phyloP scores from a whole-genome alignment of 495 filamentous ascomycete species.

The Friedmanniomyces endolithicus region DNA sequence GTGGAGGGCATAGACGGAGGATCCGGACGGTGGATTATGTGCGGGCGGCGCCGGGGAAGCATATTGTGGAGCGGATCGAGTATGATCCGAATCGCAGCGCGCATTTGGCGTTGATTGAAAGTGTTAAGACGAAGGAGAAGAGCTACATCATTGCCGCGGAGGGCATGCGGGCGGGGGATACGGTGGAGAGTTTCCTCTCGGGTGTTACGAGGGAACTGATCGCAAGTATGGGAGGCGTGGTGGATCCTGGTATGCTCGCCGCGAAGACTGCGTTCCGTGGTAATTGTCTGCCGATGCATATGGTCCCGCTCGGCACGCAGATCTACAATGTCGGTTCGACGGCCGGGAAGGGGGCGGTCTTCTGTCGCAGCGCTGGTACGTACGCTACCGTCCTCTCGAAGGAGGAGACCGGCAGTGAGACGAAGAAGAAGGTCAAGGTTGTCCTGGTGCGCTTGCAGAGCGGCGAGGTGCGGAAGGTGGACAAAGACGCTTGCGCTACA shows the following conservation, averaged over 20 bases:
- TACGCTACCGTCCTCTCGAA: slow-evolving; percentile 77
- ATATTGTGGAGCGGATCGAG: slow-evolving; percentile 85
- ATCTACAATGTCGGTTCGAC: slow-evolving; percentile 80
- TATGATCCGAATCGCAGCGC: slow-evolving; percentile 87
- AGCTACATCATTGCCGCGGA: slow-evolving; percentile 89
- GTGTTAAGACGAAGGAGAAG: slow-evolving; percentile 52
- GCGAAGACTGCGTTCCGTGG: slow-evolving; percentile 88
- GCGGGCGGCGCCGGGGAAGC: slow-evolving; percentile 61
- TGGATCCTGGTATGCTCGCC: slow-evolving; percentile 89
- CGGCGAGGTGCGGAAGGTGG: slow-evolving; percentile 78
- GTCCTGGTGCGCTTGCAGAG: slow-evolving; percentile 78
- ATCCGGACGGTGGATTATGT: slow-evolving; percentile 84
- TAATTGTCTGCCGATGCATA: slow-evolving; percentile 86
- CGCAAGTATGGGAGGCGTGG: slow-evolving; percentile 74
- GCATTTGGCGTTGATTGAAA: slow-evolving; percentile 77
- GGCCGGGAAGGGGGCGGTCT: slow-evolving; percentile 59
- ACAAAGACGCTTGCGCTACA: slow-evolving; percentile 83
- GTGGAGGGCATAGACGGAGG: slow-evolving; percentile 79
- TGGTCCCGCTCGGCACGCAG: slow-evolving; percentile 84
- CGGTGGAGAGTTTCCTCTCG: slow-evolving; percentile 75
- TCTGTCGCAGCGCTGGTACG: slow-evolving; percentile 88
- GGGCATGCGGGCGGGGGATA: slow-evolving; percentile 82
- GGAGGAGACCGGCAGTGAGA: slow-evolving; percentile 48
- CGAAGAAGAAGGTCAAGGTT: slow-evolving; percentile 43
- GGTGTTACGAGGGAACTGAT: slow-evolving; percentile 78